Evolutionary conservation across 176 grass and related monocot species (phyloP).

Genomic region (Musa schizocarpa): DNA sequence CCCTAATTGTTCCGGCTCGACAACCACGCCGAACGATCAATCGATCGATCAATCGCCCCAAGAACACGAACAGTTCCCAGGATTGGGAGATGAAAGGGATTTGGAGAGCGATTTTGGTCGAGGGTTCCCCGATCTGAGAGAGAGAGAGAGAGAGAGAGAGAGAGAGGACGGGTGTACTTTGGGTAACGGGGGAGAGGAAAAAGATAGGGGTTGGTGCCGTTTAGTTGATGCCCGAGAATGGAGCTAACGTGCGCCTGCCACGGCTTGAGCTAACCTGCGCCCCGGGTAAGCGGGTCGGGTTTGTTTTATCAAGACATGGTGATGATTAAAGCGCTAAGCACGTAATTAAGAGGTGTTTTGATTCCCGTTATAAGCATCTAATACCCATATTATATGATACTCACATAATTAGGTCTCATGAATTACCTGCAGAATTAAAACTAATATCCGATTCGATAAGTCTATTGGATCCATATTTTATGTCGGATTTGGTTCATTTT

Average conservation of each 20-base stretch:
- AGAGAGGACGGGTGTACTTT: slow-evolving; percentile 1
- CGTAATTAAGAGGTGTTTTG: too few species aligned
- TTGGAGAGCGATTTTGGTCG: slow-evolving; percentile 19
- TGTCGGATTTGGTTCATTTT: too few species aligned
- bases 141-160: slow-evolving; percentile 24
- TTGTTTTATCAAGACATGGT: too few species aligned
- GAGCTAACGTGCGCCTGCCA: not conserved
- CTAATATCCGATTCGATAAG: too few species aligned
- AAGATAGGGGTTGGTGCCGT: not conserved
- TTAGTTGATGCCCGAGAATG: not conserved
- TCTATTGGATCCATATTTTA: too few species aligned
- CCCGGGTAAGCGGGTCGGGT: not conserved
- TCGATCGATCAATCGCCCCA: slow-evolving; percentile 11
- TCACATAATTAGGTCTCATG: too few species aligned
- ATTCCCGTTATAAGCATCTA: too few species aligned
- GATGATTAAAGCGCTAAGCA: too few species aligned
- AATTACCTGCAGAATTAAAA: too few species aligned
- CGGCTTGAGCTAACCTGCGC: not conserved
- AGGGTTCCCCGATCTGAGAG: slow-evolving; percentile 28
- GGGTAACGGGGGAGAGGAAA: not conserved
- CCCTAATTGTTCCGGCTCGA: slow-evolving; percentile 8
- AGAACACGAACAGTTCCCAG: slow-evolving; percentile 10
- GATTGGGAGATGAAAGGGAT: slow-evolving; percentile 11
- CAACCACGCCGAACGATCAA: not conserved
- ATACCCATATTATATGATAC: too few species aligned